Conservation (phyloP, 2,329 filamentous ascomycete genomes). For the Sodiomyces alkalinus region DNA sequence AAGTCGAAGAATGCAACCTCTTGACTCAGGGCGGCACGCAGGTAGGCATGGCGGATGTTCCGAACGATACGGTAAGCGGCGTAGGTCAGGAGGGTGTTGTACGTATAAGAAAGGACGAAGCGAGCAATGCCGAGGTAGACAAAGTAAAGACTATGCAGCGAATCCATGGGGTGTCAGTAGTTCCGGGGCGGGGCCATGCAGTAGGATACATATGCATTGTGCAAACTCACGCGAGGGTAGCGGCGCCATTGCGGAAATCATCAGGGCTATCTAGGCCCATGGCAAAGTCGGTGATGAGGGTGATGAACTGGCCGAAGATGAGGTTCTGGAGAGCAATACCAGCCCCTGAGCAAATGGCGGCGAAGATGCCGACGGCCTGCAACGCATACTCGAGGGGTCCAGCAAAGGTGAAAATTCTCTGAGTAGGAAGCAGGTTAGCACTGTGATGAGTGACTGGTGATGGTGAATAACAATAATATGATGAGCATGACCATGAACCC, state of each 20-base stretch:
- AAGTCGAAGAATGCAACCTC: conserved; percentile 34
- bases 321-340: conserved; percentile 22
- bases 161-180: background rate
- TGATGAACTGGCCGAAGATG: conserved; percentile 22
- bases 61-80: conserved; percentile 34
- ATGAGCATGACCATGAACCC: background rate
- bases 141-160: conserved; percentile 33
- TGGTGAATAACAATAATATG: too few relatives aligned
- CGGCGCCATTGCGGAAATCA: conserved; percentile 15
- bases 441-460: too few relatives aligned
- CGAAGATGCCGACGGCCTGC: conserved; percentile 14
- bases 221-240: conserved; percentile 15
- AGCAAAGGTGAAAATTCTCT: conserved; percentile 18
- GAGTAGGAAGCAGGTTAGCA: background rate
- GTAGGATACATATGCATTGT: background rate
- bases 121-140: conserved; percentile 41
- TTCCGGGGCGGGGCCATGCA: background rate
- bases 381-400: conserved; percentile 13
- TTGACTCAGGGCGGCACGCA: conserved; percentile 32
- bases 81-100: conserved; percentile 28
- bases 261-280: conserved; percentile 10
- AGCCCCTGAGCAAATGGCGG: conserved; percentile 20
- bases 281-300: conserved; percentile 18
- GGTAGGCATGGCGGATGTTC: conserved; percentile 30
- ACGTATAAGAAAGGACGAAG: conserved; percentile 32